Base-by-base conservation (phyloP, 306 rosid genomes). In the Dryas octopetala region DNA sequence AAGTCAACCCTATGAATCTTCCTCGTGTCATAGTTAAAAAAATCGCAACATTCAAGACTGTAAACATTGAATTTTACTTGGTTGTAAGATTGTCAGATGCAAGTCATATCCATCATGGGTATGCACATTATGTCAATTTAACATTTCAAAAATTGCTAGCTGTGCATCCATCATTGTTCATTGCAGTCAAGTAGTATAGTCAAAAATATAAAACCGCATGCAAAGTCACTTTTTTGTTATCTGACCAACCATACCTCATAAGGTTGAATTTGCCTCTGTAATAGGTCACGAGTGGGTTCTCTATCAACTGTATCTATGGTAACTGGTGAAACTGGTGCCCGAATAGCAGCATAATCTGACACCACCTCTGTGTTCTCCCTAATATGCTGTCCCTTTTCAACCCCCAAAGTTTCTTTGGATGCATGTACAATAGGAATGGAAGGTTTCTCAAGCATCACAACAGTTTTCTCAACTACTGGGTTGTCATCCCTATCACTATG, bases 381-480 rank as follows among this genome's bases (percentile, higher is more conserved):
- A 54, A 76, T 76, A 69, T 45, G 50, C 23, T 68, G 83, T 62
- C 74, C 83, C 60, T 73, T 73, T 68, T 60, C 66, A 4, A 78
- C 74, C 61, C 10, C 76, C 2, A 46, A 51, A 32, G 80, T 86
- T 79, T 74, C 88, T 79, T 80, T 84, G 5, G 79, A 54, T 4
- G 66, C 81, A 77, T 58, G 80, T 68, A 48, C 78, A 62, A 79
- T 45, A 70, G 85, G 83, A 57, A 75, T 54, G 58, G 76, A 79
- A 58, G 92, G 79, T 74, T 83, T 96, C 89, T 89, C 91, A 23
- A 86, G 97, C 85, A 96, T 86, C 81, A 96, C 81, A 76, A 92
- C 92, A 59, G 89, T 88, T 87, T 96, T 96, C 79, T 92, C 97
- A 81, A 90, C 76, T 43, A 90, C 90, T 77, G 86, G 90, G 79